A percentile compares a stretch with the other conserved stretches of the same genome.
Evolutionary conservation across 768 basidiomycete species (phyloP).

Genomic region (Lentinula aciculospora): DNA sequence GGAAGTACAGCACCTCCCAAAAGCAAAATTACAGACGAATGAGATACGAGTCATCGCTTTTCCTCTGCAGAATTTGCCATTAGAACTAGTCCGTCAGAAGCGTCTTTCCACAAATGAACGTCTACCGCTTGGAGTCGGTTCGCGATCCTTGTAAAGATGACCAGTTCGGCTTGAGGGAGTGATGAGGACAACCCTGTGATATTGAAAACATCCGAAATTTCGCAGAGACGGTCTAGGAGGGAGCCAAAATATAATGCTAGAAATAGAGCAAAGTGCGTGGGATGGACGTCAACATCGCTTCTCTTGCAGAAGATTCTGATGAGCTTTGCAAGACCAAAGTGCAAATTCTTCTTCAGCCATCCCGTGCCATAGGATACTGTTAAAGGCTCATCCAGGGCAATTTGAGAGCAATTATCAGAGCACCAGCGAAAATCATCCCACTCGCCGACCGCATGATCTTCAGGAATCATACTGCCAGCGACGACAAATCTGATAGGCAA

Average conservation of each 20-base stretch:
- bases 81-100: neutral
- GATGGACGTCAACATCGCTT: neutral
- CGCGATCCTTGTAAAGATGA: neutral
- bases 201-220: neutral
- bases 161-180: neutral
- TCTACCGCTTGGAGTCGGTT: neutral
- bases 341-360: neutral
- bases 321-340: neutral
- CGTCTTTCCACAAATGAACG: neutral
- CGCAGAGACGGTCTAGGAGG: too few species aligned
- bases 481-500: neutral
- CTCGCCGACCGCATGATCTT: neutral
- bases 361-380: neutral
- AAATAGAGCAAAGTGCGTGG: neutral
- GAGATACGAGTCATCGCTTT: too few species aligned
- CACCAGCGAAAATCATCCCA: slow-evolving; percentile 8
- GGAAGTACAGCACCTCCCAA: too few species aligned
- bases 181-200: neutral
- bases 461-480: neutral
- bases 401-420: neutral
- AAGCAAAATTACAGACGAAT: too few species aligned
- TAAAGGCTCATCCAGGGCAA: neutral
- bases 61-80: too few species aligned
- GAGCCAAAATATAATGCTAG: neutral
- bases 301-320: neutral